phyloP scores from a whole-genome alignment of 305 asterid species.

The Rubia tinctorum region DNA sequence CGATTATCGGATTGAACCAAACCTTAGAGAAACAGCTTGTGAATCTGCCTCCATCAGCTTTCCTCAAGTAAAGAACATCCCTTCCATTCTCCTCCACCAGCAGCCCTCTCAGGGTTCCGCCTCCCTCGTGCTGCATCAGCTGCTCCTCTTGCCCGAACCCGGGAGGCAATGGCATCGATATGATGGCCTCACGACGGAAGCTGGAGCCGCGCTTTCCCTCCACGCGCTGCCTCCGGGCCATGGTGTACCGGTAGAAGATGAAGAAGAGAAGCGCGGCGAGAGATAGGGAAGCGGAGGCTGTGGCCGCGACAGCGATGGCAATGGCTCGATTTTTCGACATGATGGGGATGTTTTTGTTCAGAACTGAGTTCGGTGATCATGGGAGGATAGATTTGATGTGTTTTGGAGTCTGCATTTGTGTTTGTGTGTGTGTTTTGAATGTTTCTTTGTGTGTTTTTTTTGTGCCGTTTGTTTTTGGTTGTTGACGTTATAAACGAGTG shows the following conservation, averaged over 20 bases:
- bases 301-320: constrained; percentile 40
- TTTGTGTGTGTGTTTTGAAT: neutral
- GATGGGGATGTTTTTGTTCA: neutral
- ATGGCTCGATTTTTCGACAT: constrained; percentile 28
- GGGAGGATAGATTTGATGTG: neutral
- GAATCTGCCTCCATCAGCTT: constrained; percentile 29
- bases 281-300: constrained; percentile 40
- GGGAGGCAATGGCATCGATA: neutral
- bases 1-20: constrained; percentile 57
- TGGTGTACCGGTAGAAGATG: constrained; percentile 30
- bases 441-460: neutral
- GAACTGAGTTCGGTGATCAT: too few species aligned
- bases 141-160: constrained; percentile 34
- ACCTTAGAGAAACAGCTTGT: constrained; percentile 57
- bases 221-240: constrained; percentile 29
- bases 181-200: constrained; percentile 37
- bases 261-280: constrained; percentile 39
- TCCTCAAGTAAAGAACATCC: constrained; percentile 63
- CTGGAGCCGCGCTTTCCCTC: constrained; percentile 30
- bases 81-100: constrained; percentile 67
- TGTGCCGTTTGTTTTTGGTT: constrained; percentile 8
- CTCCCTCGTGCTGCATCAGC: constrained; percentile 40
- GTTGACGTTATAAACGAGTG: neutral
- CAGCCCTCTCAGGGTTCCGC: constrained; percentile 48
- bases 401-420: neutral